These are phyloP conservation scores for Amaranthus hypochondriacus DNA, from an alignment of 148 eudicot species.

Conservation along the genomic window DNA sequence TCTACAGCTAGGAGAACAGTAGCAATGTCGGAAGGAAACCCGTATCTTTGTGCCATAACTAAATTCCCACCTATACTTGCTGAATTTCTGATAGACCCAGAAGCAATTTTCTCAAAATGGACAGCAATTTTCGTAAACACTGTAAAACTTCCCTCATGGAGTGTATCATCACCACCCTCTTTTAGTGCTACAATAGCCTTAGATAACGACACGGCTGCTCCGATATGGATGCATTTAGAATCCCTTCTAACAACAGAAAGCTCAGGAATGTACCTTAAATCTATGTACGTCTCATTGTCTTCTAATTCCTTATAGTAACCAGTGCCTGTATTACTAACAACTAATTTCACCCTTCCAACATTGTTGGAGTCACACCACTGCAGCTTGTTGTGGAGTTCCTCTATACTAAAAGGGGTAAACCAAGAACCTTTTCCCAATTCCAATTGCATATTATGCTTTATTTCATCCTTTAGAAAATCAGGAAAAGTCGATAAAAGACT, in stretches of 20 bases:
- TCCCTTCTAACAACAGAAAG: constrained; percentile 50
- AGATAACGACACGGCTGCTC: constrained; percentile 80
- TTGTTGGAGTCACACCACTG: constrained; percentile 23
- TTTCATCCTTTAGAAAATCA: constrained; percentile 53
- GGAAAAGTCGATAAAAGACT: constrained; percentile 47
- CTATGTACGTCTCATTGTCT: constrained; percentile 51
- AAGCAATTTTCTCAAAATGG: constrained; percentile 82
- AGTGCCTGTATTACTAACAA: constrained; percentile 74
- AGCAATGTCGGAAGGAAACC: constrained; percentile 84
- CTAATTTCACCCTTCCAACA: constrained; percentile 39
- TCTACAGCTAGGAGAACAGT: constrained; percentile 71
- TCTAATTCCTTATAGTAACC: constrained; percentile 79
- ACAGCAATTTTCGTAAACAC: constrained; percentile 51
- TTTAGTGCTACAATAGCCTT: constrained; percentile 52
- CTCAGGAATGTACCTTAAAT: constrained; percentile 66
- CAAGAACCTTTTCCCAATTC: constrained; percentile 52
- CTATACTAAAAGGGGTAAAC: constrained; percentile 56
- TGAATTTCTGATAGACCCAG: constrained; percentile 62
- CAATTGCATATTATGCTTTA: constrained; percentile 31
- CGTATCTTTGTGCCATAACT: constrained; percentile 76
- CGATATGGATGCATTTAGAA: constrained; percentile 49
- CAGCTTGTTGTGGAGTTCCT: constrained; percentile 56
- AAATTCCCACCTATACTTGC: constrained; percentile 95
- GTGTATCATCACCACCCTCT: constrained; percentile 23
- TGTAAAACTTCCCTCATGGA: constrained; percentile 14